Evolutionary conservation across 495 filamentous ascomycete species (phyloP).

Genomic region (Aspergillus sclerotioniger): DNA sequence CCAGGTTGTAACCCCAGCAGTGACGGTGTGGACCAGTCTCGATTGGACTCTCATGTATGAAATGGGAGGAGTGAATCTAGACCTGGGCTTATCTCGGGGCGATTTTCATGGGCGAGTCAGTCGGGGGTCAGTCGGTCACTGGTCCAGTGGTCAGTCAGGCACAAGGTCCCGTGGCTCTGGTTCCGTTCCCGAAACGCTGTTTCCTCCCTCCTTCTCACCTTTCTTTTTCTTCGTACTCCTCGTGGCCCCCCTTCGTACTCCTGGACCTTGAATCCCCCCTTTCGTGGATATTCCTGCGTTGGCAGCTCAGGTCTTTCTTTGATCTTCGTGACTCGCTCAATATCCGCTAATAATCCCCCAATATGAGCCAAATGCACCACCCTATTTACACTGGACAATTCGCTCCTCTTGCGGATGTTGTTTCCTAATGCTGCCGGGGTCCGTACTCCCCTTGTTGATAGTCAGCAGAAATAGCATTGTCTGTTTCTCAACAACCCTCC

Average conservation of each 20-base stretch:
- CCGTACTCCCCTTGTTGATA: not conserved
- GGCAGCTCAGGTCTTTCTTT: not conserved
- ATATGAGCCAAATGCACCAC: not conserved
- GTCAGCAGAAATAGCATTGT: not conserved
- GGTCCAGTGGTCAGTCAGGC: not conserved
- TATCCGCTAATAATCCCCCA: not conserved
- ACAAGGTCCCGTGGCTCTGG: constrained; percentile 18
- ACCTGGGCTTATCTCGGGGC: not conserved
- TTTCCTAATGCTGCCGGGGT: not conserved
- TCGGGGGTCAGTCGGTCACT: constrained; percentile 9
- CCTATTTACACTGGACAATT: not conserved
- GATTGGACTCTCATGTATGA: not conserved
- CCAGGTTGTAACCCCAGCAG: not conserved
- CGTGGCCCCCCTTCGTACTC: constrained; percentile 14
- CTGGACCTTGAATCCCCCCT: constrained; percentile 31
- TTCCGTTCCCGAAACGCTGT: constrained; percentile 21
- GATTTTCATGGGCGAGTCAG: constrained; percentile 2
- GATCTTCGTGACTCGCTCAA: not conserved
- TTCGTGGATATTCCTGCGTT: constrained; percentile 13
- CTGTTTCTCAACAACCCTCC: not conserved
- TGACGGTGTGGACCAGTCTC: not conserved
- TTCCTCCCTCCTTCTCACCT: constrained; percentile 28
- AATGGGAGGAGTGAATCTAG: not conserved
- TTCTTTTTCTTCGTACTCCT: constrained; percentile 14
- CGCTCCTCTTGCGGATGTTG: not conserved